These are phyloP conservation scores for Aspergillus sojae DNA, from an alignment of 2,329 filamentous ascomycete species.

Conservation along the genomic window DNA sequence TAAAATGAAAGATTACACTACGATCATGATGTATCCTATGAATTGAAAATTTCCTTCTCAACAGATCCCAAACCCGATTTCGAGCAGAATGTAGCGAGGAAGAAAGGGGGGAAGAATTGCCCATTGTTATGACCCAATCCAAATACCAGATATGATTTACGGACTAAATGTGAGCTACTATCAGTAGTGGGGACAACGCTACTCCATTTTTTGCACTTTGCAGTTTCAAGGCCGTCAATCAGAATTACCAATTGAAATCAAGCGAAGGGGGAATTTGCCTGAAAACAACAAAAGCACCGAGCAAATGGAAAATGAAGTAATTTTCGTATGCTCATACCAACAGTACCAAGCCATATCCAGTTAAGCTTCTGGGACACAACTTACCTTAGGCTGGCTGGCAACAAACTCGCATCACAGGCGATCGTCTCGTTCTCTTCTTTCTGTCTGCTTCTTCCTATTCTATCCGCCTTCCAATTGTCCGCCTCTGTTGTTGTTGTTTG, in stretches of 20 bases:
- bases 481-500: conserved; percentile 7
- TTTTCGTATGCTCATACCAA: conserved; percentile 13
- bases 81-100: not conserved
- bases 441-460: conserved; percentile 11
- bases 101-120: not conserved
- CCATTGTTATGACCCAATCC: conserved; percentile 1
- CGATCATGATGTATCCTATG: not conserved
- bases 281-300: conserved; percentile 1
- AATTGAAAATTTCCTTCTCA: not conserved
- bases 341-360: conserved; percentile 10
- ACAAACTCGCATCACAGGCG: conserved; percentile 11
- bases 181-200: not conserved
- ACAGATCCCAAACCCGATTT: too few species aligned
- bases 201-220: not conserved
- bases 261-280: not conserved
- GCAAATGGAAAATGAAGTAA: conserved; percentile 10
- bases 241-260: conserved; percentile 9
- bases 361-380: conserved; percentile 10
- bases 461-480: conserved; percentile 10
- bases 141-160: not conserved
- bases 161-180: not conserved
- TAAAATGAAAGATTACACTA: not conserved
- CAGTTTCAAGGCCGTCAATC: not conserved
- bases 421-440: conserved; percentile 11
- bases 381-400: not conserved